Base-by-base conservation (phyloP, 495 filamentous ascomycete genomes). In the Penicillium chermesinum region DNA sequence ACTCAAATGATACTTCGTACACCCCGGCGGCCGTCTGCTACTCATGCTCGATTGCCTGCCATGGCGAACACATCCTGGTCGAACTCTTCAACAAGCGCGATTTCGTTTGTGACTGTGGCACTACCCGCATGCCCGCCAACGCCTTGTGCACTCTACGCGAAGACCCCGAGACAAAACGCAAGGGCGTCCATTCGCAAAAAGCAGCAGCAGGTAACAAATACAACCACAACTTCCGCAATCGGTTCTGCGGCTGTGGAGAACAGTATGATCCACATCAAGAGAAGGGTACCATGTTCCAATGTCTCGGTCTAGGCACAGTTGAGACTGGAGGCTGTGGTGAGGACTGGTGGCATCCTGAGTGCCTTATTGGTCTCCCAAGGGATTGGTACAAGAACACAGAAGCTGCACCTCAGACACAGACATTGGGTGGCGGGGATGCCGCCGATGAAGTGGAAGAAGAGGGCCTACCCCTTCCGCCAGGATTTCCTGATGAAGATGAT, bases 221-320 rank as follows among this genome's bases (percentile, higher is more conserved):
- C 69, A 94, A 95, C 58, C 85, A 96, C 30, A 99, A 99, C 66
- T 97, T 91, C 54, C 79, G 79, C 54, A 96, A 96, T 52, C 78
- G 79, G 43, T 99, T 97, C 67, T 99, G 94, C 63, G 88, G 86
- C 10, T 99, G 94, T 59, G 81, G 77, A 20, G 81, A 89, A 57
- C 76, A 89, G 43, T 99, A 99, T 59, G 83, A 94, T 57, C 79
- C 89, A 0, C 71, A 89, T 34, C 72, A 84, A 59, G 89, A 99
- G 65, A 91, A 89, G 55, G 93, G 93, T 1, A 96, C 89, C n/a
- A 99, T 99, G 94, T 97, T 91, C 62, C 94, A 99, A 68, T 99
- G 94, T 64, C 63, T 97, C 2, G 89, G 90, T 0, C 75, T 99
- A 3, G 90, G 89, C 0, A 83, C 81, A 0, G 79, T 79, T 27